Evolutionary conservation across 495 filamentous ascomycete genomes (phyloP), one percentile per base, ranked within the genome.

Genomic region (Tuber microsphaerosporum): DNA sequence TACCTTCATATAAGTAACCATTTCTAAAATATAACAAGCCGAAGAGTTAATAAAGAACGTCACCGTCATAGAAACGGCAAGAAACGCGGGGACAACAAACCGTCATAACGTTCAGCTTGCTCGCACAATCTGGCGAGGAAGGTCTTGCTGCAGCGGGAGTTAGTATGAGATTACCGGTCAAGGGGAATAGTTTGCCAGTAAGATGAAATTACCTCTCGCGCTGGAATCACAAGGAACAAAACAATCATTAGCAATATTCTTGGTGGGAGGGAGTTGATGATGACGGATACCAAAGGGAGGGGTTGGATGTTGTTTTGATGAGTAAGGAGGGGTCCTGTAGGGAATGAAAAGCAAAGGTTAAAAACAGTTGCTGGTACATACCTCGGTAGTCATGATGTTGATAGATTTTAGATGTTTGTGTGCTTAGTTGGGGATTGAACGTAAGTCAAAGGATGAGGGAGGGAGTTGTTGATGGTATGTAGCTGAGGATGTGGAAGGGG

Each of bases 91-190:
- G 71, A 69, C 68, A 72, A 84, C 91, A 86, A 87, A 93, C 91
- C 95, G 93, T 99, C 95, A 85, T 99, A 99, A 85, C 95, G 95
- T 90, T 99, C 95, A 84, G 95, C 95, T 91, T 99, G 95, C 92
- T 99, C 95, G 89, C 95, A 98, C 84, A 99, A 93, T 88, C 95
- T 91, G 84, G 95, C 95, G 85, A 99, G 93, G 89, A 99, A 99
- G 82, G 95, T 99, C 91, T 99, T 98, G 92, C 96, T 99, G 86
- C 83, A 85, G 34, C 51, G 74, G 74, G 72, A 51, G 77, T 81
- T 76, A 82, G 80, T 68, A 73, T 73, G 71, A 72, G 69, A 37
- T 73, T 44, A 81, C 37, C 61, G 71, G 74, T n/a, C 45, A 31
- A 16, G 41, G 41, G 9, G 69, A 71, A 39, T 44, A 41, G 65